These are phyloP conservation scores for Umbilicaria muhlenbergii DNA, from an alignment of 495 filamentous ascomycete species.

Conservation along the genomic window DNA sequence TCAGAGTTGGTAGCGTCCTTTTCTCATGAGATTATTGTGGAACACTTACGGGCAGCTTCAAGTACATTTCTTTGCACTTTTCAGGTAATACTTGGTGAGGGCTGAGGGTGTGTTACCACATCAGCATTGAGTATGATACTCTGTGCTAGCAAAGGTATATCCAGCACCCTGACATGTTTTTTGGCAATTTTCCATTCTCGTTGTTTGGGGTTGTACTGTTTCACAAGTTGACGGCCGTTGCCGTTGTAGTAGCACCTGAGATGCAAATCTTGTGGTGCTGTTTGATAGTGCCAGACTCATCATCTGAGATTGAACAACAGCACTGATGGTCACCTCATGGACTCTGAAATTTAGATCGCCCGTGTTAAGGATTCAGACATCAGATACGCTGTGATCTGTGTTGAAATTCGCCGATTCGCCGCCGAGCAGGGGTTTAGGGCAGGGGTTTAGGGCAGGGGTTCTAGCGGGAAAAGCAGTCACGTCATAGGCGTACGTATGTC, in stretches of 20 bases:
- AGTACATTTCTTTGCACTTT: constrained; percentile 16
- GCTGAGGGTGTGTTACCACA: constrained; percentile 19
- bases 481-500: no score
- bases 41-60: constrained; percentile 14
- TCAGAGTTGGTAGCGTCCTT: constrained; percentile 21
- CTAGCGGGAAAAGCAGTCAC: no score
- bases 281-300: constrained; percentile 16
- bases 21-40: constrained; percentile 14
- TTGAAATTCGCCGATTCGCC: no score
- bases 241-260: constrained; percentile 21
- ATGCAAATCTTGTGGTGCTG: constrained; percentile 13
- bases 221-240: constrained; percentile 15
- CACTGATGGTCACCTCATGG: constrained; percentile 18
- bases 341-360: constrained; percentile 24
- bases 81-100: constrained; percentile 11
- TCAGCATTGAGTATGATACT: constrained; percentile 36
- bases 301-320: constrained; percentile 13
- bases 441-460: no score
- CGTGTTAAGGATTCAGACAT: constrained; percentile 25
- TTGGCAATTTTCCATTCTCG: constrained; percentile 26
- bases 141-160: constrained; percentile 30
- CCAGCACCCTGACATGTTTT: constrained; percentile 18
- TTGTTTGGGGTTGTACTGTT: constrained; percentile 12
- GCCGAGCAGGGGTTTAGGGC: no score
- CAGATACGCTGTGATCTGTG: constrained; percentile 4